Percentiles rank a stretch among this genome's conserved stretches.
Evolutionary conservation across 2,329 filamentous ascomycete genomes (phyloP).

Genomic region (Fusarium cyanostomum): DNA sequence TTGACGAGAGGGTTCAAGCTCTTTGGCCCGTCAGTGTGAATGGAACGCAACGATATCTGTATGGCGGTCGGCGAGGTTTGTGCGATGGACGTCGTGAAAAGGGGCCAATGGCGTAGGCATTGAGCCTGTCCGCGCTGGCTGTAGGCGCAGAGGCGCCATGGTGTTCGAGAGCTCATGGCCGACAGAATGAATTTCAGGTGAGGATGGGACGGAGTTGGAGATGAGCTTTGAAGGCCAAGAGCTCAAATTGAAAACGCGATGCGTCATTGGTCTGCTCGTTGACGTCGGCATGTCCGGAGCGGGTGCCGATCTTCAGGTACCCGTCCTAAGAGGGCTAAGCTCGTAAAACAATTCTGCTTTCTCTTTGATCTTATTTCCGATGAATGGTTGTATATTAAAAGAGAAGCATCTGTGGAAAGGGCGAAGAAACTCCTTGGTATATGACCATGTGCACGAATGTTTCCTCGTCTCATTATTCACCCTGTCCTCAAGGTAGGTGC

Average conservation of each 20-base stretch:
- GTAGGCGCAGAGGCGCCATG: slow-evolving; percentile 45
- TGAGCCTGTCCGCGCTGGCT: slow-evolving; percentile 29
- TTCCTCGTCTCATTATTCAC: too few species aligned
- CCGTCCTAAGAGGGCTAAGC: background rate
- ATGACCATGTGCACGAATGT: too few species aligned
- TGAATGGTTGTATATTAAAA: too few species aligned
- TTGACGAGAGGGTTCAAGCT: slow-evolving; percentile 64
- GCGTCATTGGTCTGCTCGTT: slow-evolving; percentile 39
- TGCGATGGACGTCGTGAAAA: slow-evolving; percentile 1
- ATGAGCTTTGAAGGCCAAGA: slow-evolving; percentile 27
- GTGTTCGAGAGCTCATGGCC: slow-evolving; percentile 47
- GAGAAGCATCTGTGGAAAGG: too few species aligned
- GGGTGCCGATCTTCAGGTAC: slow-evolving; percentile 21
- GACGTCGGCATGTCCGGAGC: slow-evolving; percentile 15
- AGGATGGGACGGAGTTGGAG: slow-evolving; percentile 14
- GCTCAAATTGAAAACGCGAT: slow-evolving; percentile 29
- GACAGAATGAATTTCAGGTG: slow-evolving; percentile 18
- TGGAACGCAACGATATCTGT: slow-evolving; percentile 30
- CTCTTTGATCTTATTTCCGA: too few species aligned
- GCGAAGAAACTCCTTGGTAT: too few species aligned
- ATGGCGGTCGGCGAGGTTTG: slow-evolving; percentile 12
- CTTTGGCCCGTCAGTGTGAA: slow-evolving; percentile 41
- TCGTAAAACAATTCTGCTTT: background rate
- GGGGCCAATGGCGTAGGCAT: slow-evolving; percentile 29
- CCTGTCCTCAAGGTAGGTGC: too few species aligned